Evolutionary conservation across 179 eudicot species (phyloP), one percentile per base, ranked within the genome.

Genomic region (Spinacia oleracea): DNA sequence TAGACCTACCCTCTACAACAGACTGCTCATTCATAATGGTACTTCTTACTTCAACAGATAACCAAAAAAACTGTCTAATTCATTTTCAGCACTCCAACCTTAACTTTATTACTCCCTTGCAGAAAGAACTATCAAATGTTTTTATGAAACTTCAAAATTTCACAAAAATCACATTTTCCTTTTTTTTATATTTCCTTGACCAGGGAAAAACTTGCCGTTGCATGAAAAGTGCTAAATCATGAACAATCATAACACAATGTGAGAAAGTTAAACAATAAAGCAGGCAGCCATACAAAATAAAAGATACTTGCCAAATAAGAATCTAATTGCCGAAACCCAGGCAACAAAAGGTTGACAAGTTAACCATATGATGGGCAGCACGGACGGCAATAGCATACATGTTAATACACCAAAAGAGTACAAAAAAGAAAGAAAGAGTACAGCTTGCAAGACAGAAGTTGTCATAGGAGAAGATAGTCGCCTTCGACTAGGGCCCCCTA

Each of bases 401-500:
- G 43, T 35, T 27, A 72, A 55, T 43, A 31, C 60, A 72, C 43
- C 32, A 70, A 10, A 62, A 80, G 18, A 62, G 35, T 31, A 46
- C 80, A 70, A 73, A 31, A 77, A 72, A 29, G n/a, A 72, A 68
- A 76, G 81, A 82, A 78, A 78, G 82, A 60, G 62, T 93, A 95
- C 98, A 81, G 97, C 96, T 91, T 89, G 91, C 86, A 96, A 80
- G 58, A 93, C 93, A 80, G 85, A 68, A 65, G 97, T 86, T 29
- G 91, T 89, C 53, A 82, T 60, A 77, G 90, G 80, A 78, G 91
- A 85, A 18, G 98, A 83, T 79, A 96, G 80, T 27, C 98, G 85
- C 14, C 98, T 91, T 83, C 90, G 98, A 87, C 98, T 96, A 79
- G 96, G 98, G 58, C 99, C 99, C 64, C 99, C 99, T 73, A 96